Conservation (phyloP, 1,284 basidiomycete genomes). For the Ganoderma sinense region DNA sequence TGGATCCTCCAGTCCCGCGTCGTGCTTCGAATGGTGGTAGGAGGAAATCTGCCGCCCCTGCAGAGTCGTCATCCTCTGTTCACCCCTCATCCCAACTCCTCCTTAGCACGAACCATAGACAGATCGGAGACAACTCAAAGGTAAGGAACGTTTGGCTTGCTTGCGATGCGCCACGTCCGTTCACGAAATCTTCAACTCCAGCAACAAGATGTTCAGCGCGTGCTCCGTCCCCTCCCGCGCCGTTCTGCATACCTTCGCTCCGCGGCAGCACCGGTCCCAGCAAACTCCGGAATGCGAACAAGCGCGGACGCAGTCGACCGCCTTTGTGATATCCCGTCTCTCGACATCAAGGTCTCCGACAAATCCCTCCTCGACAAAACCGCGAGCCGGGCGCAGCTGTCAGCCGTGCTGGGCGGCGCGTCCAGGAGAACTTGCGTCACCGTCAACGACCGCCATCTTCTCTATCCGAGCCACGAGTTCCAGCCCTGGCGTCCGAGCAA, state of each 20-base stretch:
- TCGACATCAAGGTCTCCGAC: constrained; percentile 3
- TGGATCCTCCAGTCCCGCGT: background rate
- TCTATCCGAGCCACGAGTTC: background rate
- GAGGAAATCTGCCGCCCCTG: background rate
- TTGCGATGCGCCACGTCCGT: background rate
- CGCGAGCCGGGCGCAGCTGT: background rate
- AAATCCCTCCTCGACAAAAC: background rate
- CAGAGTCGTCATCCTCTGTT: background rate
- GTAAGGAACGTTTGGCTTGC: background rate
- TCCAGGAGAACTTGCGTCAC: background rate
- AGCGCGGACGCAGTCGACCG: constrained; percentile 1
- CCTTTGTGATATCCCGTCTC: background rate
- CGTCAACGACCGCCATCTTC: background rate
- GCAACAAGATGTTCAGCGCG: background rate
- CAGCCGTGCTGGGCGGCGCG: background rate
- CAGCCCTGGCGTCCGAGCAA: constrained; percentile 1
- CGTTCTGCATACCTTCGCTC: background rate
- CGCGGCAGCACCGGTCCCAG: background rate
- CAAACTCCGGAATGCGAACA: background rate
- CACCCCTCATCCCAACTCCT: background rate
- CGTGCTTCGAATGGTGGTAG: background rate
- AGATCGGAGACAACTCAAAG: background rate
- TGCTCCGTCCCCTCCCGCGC: background rate
- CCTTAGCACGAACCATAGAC: background rate
- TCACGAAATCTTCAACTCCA: background rate